Evolutionary conservation across 176 grass and related monocot genomes (phyloP), one percentile per base, ranked within the genome.

Genomic region (Eleusine indica): DNA sequence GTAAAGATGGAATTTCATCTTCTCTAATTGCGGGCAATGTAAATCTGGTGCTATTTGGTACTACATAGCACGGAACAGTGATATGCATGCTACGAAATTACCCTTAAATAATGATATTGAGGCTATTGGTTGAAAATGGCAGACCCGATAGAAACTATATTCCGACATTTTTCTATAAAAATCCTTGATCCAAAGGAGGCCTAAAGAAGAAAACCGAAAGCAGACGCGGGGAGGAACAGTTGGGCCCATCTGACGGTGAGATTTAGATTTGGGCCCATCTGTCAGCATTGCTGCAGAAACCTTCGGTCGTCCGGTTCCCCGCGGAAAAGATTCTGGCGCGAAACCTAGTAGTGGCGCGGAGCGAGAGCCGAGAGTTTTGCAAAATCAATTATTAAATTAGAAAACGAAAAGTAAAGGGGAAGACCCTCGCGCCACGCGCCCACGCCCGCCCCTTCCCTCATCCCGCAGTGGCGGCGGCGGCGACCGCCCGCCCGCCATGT

Each of bases 401-500:
- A 21, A 65, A 75, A 84, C 2, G 1, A 13, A 32, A 68, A 68
- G 1, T 25, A 75, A 77, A 60, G 58, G 58, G 58, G 47, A 41
- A 22, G 73, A 52, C 32, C 73, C 29, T 71, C 78, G 57, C 78
- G 51, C 78, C 80, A 35, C 32, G 32, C 32, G 32, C 32, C 32
- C 32, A 35, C 32, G 32, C 32, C 19, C 57, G 58, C 78, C 39
- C 37, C 29, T 80, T 61, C 47, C 68, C 13, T 60, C 49, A 11
- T 54, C 79, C 77, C 78, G 66, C 56, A 73, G 78, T 66, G 88
- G 88, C 83, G 78, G 60, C 79, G 83, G 78, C 78, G 78, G 58
- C 72, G 76, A 18, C 40, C 29, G 14, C 70, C 29, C 49, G 32
- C 53, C 41, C 63, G 68, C 68, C 70, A 94, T 97, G 95, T 89